Conservation (phyloP, 352 stramenopile species). For the Globisporangium ultimum region DNA sequence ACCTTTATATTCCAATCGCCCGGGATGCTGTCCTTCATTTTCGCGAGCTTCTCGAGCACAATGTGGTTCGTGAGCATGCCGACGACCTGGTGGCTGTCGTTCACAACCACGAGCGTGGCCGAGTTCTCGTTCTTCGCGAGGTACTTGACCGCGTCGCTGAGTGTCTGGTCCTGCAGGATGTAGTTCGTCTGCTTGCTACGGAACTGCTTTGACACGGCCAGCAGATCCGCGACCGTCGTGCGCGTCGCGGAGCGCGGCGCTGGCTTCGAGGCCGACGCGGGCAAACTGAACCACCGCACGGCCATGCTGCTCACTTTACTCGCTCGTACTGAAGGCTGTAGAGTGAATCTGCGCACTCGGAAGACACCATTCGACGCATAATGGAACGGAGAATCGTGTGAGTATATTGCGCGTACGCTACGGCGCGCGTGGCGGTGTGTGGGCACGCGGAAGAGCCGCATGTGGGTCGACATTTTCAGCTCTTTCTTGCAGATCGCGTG, state of each 20-base stretch:
- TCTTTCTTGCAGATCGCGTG: no score
- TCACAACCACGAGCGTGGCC: constrained; percentile 71
- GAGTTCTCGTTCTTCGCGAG: constrained; percentile 76
- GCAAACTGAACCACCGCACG: no score
- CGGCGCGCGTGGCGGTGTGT: no score
- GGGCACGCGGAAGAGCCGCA: no score
- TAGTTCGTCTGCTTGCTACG: constrained; percentile 73
- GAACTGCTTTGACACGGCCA: constrained; percentile 69
- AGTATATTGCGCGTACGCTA: no score
- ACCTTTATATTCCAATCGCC: constrained; percentile 61
- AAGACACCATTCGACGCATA: no score
- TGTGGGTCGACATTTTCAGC: no score
- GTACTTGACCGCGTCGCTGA: constrained; percentile 62
- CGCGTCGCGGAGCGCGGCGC: constrained; percentile 22
- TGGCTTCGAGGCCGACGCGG: no score
- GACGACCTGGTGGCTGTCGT: constrained; percentile 64
- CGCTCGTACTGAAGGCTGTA: no score
- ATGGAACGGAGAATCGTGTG: no score
- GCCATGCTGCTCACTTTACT: no score
- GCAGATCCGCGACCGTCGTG: constrained; percentile 64
- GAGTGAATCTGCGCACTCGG: no score
- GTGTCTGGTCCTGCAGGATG: constrained; percentile 57
- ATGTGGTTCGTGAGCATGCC: constrained; percentile 77
- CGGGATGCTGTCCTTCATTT: constrained; percentile 40
- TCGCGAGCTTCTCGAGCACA: constrained; percentile 52